A percentile compares a stretch with the other conserved stretches of the same genome.
Conservation (phyloP, 371 early-diverging fungal species). For the Syncephalastrum racemosum region DNA sequence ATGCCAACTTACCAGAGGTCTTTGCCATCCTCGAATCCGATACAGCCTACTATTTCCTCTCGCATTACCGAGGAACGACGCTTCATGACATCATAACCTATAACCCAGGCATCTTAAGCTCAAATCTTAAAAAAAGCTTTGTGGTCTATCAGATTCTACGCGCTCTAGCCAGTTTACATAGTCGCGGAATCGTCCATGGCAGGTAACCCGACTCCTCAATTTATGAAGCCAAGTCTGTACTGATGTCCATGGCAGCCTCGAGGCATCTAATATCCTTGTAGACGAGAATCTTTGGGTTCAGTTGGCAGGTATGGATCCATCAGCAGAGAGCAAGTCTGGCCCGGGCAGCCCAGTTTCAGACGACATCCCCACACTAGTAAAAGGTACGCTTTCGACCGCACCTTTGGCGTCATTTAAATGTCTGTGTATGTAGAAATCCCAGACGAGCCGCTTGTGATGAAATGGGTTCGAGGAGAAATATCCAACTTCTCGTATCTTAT, state of each 20-base stretch:
- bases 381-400: slow-evolving; percentile 13
- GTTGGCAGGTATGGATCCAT: slow-evolving; percentile 55
- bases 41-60: slow-evolving; percentile 54
- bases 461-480: slow-evolving; percentile 75
- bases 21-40: slow-evolving; percentile 63
- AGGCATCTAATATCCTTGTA: slow-evolving; percentile 61
- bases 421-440: slow-evolving; percentile 36
- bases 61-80: slow-evolving; percentile 59
- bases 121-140: slow-evolving; percentile 62
- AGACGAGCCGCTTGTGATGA: slow-evolving; percentile 58
- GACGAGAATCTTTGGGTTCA: slow-evolving; percentile 69
- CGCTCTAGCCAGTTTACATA: slow-evolving; percentile 53
- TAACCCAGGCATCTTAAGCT: slow-evolving; percentile 62
- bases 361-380: not conserved
- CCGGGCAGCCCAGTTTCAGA: no score
- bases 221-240: not conserved
- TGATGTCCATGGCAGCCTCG: slow-evolving; percentile 23
- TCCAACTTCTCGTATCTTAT: slow-evolving; percentile 85
- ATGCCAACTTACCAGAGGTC: slow-evolving; percentile 57
- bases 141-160: slow-evolving; percentile 59
- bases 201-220: slow-evolving; percentile 22
- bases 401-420: not conserved
- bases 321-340: slow-evolving; percentile 21
- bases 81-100: slow-evolving; percentile 63
- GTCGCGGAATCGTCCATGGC: slow-evolving; percentile 60